Conservation (phyloP, 2,329 filamentous ascomycete species). For the Pseudocercospora cruenta region DNA sequence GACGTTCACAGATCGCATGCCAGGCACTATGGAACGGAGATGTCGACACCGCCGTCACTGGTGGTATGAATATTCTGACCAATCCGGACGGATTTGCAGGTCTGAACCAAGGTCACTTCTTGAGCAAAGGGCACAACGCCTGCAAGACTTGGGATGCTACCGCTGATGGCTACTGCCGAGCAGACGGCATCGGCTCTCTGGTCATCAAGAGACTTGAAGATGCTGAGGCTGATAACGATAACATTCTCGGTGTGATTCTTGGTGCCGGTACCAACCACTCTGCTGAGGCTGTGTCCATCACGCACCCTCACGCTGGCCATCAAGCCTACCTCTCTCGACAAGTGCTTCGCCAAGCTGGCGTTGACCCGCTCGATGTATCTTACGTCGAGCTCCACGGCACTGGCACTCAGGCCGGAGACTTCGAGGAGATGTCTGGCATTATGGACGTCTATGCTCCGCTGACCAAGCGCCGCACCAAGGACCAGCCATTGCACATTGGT, state of each 20-base stretch:
- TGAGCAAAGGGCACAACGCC: slow-evolving; percentile 25
- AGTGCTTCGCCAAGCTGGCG: slow-evolving; percentile 20
- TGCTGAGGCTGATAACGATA: slow-evolving; percentile 40
- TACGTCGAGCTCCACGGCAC: slow-evolving; percentile 25
- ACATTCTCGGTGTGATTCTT: slow-evolving; percentile 25
- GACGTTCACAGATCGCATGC: slow-evolving; percentile 31
- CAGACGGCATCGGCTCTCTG: slow-evolving; percentile 32
- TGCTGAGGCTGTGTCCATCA: slow-evolving; percentile 24
- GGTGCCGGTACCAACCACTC: slow-evolving; percentile 21
- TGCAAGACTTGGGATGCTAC: slow-evolving; percentile 35
- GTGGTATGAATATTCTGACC: slow-evolving; percentile 37
- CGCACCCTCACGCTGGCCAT: slow-evolving; percentile 27
- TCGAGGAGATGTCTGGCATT: slow-evolving; percentile 14
- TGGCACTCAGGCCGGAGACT: slow-evolving; percentile 21
- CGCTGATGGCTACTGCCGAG: slow-evolving; percentile 40
- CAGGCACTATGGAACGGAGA: slow-evolving; percentile 35
- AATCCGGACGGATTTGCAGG: slow-evolving; percentile 34
- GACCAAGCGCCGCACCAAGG: neutral
- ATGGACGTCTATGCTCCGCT: slow-evolving; percentile 7
- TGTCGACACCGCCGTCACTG: slow-evolving; percentile 36
- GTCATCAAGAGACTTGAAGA: slow-evolving; percentile 39
- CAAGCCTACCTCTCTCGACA: slow-evolving; percentile 12
- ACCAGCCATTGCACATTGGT: slow-evolving; percentile 36
- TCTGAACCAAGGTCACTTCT: slow-evolving; percentile 34
- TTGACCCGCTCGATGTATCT: slow-evolving; percentile 17